These are phyloP conservation scores for Nicotiana otophora DNA, from an alignment of 257 asterid species.

Conservation along the genomic window DNA sequence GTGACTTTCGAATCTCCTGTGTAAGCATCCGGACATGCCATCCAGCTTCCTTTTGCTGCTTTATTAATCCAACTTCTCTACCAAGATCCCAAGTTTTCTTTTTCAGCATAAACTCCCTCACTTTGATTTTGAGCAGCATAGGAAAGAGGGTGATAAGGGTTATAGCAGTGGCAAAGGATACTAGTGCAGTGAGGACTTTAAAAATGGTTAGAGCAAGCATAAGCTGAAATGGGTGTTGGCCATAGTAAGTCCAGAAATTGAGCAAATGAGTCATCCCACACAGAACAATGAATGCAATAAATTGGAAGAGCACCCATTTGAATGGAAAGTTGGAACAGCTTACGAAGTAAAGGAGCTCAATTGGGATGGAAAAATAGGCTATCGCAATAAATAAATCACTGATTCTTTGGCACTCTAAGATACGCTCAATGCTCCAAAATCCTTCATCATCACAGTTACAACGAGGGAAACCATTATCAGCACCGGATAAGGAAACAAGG, in stretches of 20 bases:
- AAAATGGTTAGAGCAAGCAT: slow-evolving; percentile 83
- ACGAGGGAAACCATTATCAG: slow-evolving; percentile 45
- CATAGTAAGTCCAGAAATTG: slow-evolving; percentile 91
- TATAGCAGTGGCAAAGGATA: slow-evolving; percentile 89
- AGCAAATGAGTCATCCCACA: slow-evolving; percentile 98
- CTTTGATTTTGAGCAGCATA: slow-evolving; percentile 70
- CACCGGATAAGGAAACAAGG: slow-evolving; percentile 34
- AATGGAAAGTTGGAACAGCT: slow-evolving; percentile 82
- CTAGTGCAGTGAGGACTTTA: slow-evolving; percentile 82
- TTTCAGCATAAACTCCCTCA: slow-evolving; percentile 73
- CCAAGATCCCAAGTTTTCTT: slow-evolving; percentile 92
- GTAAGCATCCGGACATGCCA: slow-evolving; percentile 94
- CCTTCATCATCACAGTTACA: slow-evolving; percentile 87
- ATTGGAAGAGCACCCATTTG: slow-evolving; percentile 89
- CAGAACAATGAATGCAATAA: slow-evolving; percentile 80
- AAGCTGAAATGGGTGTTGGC: slow-evolving; percentile 83
- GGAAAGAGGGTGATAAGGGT: slow-evolving; percentile 80
- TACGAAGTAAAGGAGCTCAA: slow-evolving; percentile 87
- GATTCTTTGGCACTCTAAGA: slow-evolving; percentile 72
- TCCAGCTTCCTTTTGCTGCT: slow-evolving; percentile 73
- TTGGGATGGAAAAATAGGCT: slow-evolving; percentile 91
- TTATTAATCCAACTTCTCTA: slow-evolving; percentile 73
- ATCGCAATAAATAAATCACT: slow-evolving; percentile 92
- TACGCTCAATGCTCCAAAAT: slow-evolving; percentile 65
- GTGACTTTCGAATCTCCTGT: slow-evolving; percentile 84